phyloP scores from a whole-genome alignment of 192 early-diverging fungal genomes.

The Obelidium mucronatum region DNA sequence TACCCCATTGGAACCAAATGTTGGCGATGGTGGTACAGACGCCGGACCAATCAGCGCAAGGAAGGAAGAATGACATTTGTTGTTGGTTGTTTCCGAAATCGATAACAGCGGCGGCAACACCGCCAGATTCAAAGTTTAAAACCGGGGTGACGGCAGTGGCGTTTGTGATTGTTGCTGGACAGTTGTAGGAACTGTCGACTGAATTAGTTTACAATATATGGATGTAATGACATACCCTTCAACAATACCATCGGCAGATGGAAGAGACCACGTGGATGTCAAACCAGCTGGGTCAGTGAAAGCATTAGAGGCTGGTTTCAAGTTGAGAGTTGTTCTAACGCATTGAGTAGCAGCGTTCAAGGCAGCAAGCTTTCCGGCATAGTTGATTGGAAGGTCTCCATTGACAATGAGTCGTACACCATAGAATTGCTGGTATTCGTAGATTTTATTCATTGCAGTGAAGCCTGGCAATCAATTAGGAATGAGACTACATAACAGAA shows the following conservation, averaged over 20 bases:
- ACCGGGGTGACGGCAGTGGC: too few species aligned
- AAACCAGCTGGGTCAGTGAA: background rate
- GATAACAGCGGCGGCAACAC: constrained; percentile 28
- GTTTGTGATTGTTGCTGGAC: constrained; percentile 12
- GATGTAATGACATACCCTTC: too few species aligned
- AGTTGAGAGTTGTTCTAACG: background rate
- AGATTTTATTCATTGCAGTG: constrained; percentile 9
- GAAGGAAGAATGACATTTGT: too few species aligned
- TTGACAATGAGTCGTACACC: background rate
- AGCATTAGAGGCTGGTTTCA: background rate
- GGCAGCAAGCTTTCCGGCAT: background rate
- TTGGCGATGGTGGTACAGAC: constrained; percentile 42
- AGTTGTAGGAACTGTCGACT: constrained; percentile 21
- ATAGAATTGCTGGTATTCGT: too few species aligned
- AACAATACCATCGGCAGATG: background rate
- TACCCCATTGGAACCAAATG: constrained; percentile 57
- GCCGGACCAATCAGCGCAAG: constrained; percentile 51
- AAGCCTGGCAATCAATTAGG: too few species aligned
- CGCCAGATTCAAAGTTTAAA: too few species aligned
- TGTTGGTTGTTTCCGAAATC: constrained; percentile 33
- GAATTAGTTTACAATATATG: too few species aligned
- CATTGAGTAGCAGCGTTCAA: background rate
- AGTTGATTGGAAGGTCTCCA: background rate
- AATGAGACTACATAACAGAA: background rate
- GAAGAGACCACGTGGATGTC: background rate